Evolutionary conservation across 305 asterid species (phyloP).

Genomic region (Fraxinus sp.): DNA sequence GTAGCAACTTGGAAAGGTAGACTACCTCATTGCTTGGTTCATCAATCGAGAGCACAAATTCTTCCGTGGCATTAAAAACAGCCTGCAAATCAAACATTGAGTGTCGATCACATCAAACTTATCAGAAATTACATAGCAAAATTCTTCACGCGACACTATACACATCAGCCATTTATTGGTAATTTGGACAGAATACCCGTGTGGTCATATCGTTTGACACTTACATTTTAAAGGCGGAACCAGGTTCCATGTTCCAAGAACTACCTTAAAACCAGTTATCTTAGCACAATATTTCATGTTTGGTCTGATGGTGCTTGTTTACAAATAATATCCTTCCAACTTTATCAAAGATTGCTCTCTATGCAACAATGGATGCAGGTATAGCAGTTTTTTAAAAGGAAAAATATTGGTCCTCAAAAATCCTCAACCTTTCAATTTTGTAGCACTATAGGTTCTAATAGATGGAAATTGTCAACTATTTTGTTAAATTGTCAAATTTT

Average conservation of each 20-base stretch:
- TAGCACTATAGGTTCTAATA: not conserved
- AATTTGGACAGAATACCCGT: not conserved
- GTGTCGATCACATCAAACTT: not conserved
- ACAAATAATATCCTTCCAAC: not conserved
- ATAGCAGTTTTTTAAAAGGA: not conserved
- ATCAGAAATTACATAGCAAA: not conserved
- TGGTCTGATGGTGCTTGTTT: not conserved
- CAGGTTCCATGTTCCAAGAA: not conserved
- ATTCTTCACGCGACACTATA: not conserved
- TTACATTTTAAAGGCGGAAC: not conserved
- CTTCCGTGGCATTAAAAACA: conserved; percentile 73
- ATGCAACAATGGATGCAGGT: not conserved
- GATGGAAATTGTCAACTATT: not conserved
- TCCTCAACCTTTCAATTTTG: not conserved
- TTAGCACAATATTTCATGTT: not conserved
- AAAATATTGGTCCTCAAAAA: not conserved
- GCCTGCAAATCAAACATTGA: conserved; percentile 48
- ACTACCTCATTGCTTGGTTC: conserved; percentile 70
- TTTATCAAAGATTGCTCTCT: not conserved
- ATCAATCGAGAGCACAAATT: conserved; percentile 60
- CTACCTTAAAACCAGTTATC: not conserved
- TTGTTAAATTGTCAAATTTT: not conserved
- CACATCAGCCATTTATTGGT: not conserved
- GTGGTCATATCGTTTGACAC: not conserved
- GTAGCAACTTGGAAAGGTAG: not conserved